A percentile compares a stretch with the other conserved stretches of the same genome.
Evolutionary conservation across 2,329 filamentous ascomycete genomes (phyloP).

Genomic region (Claviceps paspali): DNA sequence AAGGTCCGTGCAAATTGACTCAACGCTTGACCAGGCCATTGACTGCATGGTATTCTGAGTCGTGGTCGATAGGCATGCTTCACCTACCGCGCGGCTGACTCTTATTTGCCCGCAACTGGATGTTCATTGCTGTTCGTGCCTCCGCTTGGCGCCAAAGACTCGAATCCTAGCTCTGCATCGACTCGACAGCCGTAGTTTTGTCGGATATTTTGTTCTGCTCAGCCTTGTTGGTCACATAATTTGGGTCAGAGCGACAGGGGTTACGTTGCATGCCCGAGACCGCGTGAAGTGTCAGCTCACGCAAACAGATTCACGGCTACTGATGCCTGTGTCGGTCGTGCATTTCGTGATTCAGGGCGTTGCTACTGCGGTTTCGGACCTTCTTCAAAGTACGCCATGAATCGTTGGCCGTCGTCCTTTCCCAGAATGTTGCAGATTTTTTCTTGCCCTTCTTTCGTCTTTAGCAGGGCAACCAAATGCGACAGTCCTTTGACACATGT

Average conservation of each 20-base stretch:
- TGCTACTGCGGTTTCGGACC: constrained; percentile 8
- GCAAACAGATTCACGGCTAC: not conserved
- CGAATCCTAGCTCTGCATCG: not conserved
- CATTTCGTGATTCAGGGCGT: not conserved
- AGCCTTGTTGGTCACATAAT: not conserved
- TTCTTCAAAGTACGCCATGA: constrained; percentile 16
- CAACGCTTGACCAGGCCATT: not conserved
- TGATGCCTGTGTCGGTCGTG: not conserved
- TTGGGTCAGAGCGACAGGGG: too few species aligned
- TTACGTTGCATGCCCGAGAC: too few species aligned
- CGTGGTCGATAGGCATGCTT: not conserved
- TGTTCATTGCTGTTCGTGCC: too few species aligned
- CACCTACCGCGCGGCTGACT: constrained; percentile 1
- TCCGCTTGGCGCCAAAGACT: not conserved
- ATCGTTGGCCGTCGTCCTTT: constrained; percentile 12
- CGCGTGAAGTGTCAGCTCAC: too few species aligned
- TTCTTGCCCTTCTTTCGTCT: constrained; percentile 8
- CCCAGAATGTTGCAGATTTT: constrained; percentile 16
- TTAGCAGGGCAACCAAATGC: constrained; percentile 13
- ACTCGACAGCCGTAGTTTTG: not conserved
- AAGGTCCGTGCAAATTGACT: not conserved
- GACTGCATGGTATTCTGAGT: not conserved
- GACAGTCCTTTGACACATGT: constrained; percentile 13
- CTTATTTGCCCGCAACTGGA: too few species aligned
- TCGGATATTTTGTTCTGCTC: not conserved